Base-by-base conservation (phyloP, 2,329 filamentous ascomycete species). In the Aspergillus terreus region DNA sequence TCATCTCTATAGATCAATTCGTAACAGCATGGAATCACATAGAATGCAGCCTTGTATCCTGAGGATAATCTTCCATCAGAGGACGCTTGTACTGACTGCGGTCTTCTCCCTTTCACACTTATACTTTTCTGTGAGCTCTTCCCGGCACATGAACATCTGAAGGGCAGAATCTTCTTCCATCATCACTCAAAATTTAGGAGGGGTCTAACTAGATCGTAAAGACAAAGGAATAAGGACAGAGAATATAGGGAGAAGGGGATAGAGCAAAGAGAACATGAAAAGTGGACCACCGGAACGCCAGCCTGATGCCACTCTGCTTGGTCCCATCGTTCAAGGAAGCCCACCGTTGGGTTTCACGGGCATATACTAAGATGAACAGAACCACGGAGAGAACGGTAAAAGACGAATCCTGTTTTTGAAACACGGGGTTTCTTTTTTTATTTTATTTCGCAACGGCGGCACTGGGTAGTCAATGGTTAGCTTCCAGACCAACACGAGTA, bases 371-470 rank as follows among this genome's bases (percentile, higher is more conserved):
- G 59, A 63, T 60, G 63, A 66, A 64, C 57, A 63, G 65, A 63
- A 64, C 58, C 61, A 61, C 56, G 57, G 60, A 59, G 61, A 63
- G 62, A 63, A 60, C 62, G 63, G 54, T 61, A 63, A 64, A 59
- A 66, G 58, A 65, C 54, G 52, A 59, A 58, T 60, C 58, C 58
- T 58, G 56, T 50, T 52, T 54, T 46, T 25, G 42, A 50, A 50
- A 47, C 41, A 49, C 47, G 12, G 17, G 11, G 42, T 42, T 47
- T 36, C 23, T 41, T 25, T 25, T 25, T 33, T 41, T 45, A 21
- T n/a, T 30, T 41, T 72, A 78, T 71, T 78, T 78, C 49, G 76
- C 76, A 63, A 79, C 76, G 54, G 76, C 76, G 53, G 76, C 71
- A 63, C 76, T 75, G 17, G 23, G 42, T 25, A 30, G 12, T 36